A percentile compares a stretch with the other conserved stretches of the same genome.
These are phyloP conservation scores for Taphrina populina DNA, from an alignment of 1,139 yeast species.

Conservation along the genomic window DNA sequence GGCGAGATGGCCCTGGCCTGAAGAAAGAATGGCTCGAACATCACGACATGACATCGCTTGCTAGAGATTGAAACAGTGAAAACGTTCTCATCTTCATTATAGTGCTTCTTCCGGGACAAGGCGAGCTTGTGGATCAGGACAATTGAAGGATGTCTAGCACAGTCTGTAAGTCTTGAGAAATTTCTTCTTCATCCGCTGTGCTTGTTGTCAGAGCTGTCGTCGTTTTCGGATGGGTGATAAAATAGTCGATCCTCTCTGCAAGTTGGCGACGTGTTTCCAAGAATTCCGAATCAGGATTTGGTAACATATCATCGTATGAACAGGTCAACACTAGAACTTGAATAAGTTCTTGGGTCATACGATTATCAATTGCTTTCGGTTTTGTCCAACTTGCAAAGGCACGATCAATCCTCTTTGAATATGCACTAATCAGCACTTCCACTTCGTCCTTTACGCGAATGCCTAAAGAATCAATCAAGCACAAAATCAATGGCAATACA, in stretches of 20 bases:
- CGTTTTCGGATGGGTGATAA: constrained; percentile 23
- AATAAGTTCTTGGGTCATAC: constrained; percentile 8
- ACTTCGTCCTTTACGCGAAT: constrained; percentile 17
- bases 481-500: constrained; percentile 12
- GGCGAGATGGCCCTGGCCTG: not conserved
- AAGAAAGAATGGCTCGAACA: constrained; percentile 1
- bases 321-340: constrained; percentile 8
- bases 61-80: not conserved
- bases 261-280: not conserved
- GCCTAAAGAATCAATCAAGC: constrained; percentile 16
- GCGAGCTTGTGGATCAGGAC: not conserved
- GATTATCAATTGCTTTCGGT: not conserved
- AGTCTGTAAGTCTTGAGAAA: not conserved
- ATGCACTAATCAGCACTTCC: constrained; percentile 6
- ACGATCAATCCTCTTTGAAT: constrained; percentile 7
- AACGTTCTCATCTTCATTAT: too few relatives aligned
- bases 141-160: constrained; percentile 1
- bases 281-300: constrained; percentile 1
- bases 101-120: not conserved
- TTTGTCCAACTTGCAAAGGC: constrained; percentile 11
- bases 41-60: not conserved
- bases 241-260: constrained; percentile 10
- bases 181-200: not conserved
- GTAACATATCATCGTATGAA: constrained; percentile 14
- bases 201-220: constrained; percentile 2